Evolutionary conservation across 1,139 yeast genomes (phyloP).

Genomic region (Geotrichum bryndzae): DNA sequence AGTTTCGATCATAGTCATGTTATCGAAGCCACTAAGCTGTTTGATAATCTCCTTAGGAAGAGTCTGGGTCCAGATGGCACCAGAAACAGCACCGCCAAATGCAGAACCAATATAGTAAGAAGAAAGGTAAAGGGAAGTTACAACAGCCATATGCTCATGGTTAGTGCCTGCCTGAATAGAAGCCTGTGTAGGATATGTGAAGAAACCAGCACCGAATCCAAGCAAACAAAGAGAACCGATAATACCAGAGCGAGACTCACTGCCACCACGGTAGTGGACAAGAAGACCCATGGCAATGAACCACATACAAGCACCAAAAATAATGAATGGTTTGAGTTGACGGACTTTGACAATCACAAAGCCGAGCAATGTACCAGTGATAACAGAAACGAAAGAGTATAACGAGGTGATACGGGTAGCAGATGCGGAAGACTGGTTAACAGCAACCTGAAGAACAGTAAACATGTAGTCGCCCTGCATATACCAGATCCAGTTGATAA

Average conservation of each 20-base stretch:
- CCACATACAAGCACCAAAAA: conserved; percentile 53
- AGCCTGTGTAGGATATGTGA: conserved; percentile 61
- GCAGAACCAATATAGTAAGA: conserved; percentile 43
- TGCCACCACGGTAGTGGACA: conserved; percentile 52
- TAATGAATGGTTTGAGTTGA: conserved; percentile 54
- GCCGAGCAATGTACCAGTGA: conserved; percentile 57
- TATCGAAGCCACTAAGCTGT: conserved; percentile 21
- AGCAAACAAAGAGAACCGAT: conserved; percentile 61
- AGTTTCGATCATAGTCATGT: conserved; percentile 35
- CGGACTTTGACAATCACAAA: conserved; percentile 46
- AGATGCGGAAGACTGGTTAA: conserved; percentile 50
- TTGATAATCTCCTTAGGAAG: conserved; percentile 34
- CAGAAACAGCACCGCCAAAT: conserved; percentile 43
- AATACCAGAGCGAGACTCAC: conserved; percentile 47
- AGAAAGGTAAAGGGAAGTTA: conserved; percentile 42
- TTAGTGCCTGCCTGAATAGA: conserved; percentile 57
- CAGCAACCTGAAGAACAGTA: conserved; percentile 57
- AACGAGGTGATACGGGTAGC: conserved; percentile 62
- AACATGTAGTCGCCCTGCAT: conserved; percentile 66
- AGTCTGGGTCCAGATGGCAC: conserved; percentile 45
- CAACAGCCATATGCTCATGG: conserved; percentile 45
- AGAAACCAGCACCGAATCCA: conserved; percentile 70
- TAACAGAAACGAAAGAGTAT: conserved; percentile 59
- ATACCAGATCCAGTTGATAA: conserved; percentile 54
- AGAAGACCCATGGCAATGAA: conserved; percentile 54